These are phyloP conservation scores for Russula earlei DNA, from an alignment of 768 basidiomycete species.

Conservation along the genomic window DNA sequence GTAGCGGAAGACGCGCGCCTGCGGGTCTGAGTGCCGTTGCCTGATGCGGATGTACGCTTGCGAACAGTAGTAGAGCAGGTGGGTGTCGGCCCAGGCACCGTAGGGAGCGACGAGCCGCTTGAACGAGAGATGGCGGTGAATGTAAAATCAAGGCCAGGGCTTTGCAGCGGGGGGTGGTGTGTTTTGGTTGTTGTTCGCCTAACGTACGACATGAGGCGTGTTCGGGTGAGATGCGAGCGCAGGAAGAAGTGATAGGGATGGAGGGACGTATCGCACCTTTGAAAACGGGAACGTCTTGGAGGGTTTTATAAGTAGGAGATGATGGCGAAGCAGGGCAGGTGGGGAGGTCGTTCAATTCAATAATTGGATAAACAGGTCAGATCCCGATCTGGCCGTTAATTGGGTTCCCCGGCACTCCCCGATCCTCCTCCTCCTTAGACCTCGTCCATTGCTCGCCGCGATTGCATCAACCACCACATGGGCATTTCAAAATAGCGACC, in stretches of 20 bases:
- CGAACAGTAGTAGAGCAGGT: neutral
- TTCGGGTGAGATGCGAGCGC: constrained; percentile 15
- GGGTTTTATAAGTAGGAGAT: neutral
- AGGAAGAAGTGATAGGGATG: neutral
- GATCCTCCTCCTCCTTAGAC: neutral
- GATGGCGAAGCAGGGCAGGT: neutral
- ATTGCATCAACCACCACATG: no score
- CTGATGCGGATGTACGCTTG: neutral
- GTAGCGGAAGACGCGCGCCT: constrained; percentile 12
- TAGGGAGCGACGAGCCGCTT: neutral
- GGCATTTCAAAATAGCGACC: no score
- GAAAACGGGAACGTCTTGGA: neutral
- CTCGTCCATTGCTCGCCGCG: no score
- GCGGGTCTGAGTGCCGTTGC: neutral
- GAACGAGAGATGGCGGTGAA: neutral
- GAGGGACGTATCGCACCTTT: constrained; percentile 3
- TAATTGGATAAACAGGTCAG: no score
- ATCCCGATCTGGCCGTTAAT: no score
- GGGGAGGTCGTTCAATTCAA: no score
- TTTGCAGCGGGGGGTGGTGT: neutral
- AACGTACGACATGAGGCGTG: constrained; percentile 3
- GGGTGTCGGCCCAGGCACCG: neutral
- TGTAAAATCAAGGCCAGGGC: neutral
- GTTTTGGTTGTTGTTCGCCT: constrained; percentile 10
- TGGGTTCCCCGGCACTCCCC: neutral